Percentiles rank a stretch among this genome's conserved stretches.
phyloP scores from a whole-genome alignment of 179 eudicot genomes.

The Vitellaria paradoxa region DNA sequence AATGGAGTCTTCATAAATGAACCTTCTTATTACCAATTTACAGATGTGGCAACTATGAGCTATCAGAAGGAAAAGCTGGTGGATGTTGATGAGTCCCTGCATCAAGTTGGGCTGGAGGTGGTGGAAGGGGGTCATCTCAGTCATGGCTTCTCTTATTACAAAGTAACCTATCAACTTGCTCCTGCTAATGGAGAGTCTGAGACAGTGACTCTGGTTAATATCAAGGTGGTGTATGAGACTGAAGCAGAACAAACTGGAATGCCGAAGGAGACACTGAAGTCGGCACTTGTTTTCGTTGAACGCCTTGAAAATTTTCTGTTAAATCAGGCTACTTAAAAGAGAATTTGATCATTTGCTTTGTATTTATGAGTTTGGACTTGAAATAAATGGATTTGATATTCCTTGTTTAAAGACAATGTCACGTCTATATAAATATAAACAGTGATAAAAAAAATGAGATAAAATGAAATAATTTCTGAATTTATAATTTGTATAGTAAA shows the following conservation, averaged over 20 bases:
- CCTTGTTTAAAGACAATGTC: too few relatives aligned
- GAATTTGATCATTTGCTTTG: too few relatives aligned
- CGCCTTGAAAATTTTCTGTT: too few relatives aligned
- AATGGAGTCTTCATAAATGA: too few relatives aligned
- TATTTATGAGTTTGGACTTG: too few relatives aligned
- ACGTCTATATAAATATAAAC: too few relatives aligned
- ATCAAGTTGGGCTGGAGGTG: slow-evolving; percentile 23
- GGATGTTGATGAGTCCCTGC: slow-evolving; percentile 27
- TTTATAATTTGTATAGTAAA: too few relatives aligned
- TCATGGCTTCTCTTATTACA: slow-evolving; percentile 24
- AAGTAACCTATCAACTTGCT: neutral
- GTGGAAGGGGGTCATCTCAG: slow-evolving; percentile 27
- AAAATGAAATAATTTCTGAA: too few relatives aligned
- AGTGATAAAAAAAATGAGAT: too few relatives aligned
- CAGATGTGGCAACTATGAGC: slow-evolving; percentile 15
- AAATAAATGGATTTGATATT: too few relatives aligned
- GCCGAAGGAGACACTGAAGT: neutral
- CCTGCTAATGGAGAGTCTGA: slow-evolving; percentile 13
- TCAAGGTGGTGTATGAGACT: slow-evolving; percentile 26
- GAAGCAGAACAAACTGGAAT: slow-evolving; percentile 16
- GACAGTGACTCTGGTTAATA: slow-evolving; percentile 17
- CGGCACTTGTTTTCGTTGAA: neutral
- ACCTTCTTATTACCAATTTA: too few relatives aligned
- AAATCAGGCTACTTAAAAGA: too few relatives aligned
- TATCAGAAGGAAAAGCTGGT: slow-evolving; percentile 35